Conservation (phyloP, 2,329 filamentous ascomycete species). For the Nemania sp. region DNA sequence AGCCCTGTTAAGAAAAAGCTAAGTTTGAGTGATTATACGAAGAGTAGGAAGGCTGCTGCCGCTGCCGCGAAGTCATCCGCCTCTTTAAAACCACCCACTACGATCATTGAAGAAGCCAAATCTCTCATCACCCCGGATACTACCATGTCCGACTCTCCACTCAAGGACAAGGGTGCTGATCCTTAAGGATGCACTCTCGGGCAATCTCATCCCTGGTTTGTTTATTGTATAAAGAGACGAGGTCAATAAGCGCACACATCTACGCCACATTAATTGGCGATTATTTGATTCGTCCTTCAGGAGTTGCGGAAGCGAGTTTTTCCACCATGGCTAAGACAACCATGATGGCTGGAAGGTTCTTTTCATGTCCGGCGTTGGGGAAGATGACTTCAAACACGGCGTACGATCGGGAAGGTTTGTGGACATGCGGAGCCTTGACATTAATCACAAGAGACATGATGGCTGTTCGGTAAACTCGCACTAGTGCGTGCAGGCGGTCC, state of each 20-base stretch:
- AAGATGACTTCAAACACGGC: conserved; percentile 31
- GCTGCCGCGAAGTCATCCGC: conserved; percentile 57
- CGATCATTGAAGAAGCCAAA: conserved; percentile 57
- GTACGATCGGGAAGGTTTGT: conserved; percentile 23
- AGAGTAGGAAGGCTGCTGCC: conserved; percentile 67
- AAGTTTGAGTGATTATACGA: conserved; percentile 74
- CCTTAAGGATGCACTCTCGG: conserved; percentile 14
- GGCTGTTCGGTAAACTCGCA: conserved; percentile 11
- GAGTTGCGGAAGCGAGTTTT: conserved; percentile 31
- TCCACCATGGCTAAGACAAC: conserved; percentile 16
- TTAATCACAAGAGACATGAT: conserved; percentile 19
- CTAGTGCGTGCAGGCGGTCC: conserved; percentile 6
- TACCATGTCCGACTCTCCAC: conserved; percentile 52
- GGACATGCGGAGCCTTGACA: conserved; percentile 20
- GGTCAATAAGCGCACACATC: conserved; percentile 13
- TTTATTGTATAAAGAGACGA: conserved; percentile 27
- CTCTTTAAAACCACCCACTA: conserved; percentile 54
- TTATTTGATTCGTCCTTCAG: conserved; percentile 26
- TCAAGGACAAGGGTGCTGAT: conserved; percentile 49
- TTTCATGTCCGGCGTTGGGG: conserved; percentile 46
- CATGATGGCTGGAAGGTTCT: conserved; percentile 21
- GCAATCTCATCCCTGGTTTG: conserved; percentile 11
- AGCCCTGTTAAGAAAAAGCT: conserved; percentile 76
- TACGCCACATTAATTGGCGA: conserved; percentile 1
- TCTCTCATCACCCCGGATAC: conserved; percentile 52